A percentile compares a stretch with the other conserved stretches of the same genome.
phyloP scores from a whole-genome alignment of 78 protist species.

The Dictyostelium capitatum region DNA sequence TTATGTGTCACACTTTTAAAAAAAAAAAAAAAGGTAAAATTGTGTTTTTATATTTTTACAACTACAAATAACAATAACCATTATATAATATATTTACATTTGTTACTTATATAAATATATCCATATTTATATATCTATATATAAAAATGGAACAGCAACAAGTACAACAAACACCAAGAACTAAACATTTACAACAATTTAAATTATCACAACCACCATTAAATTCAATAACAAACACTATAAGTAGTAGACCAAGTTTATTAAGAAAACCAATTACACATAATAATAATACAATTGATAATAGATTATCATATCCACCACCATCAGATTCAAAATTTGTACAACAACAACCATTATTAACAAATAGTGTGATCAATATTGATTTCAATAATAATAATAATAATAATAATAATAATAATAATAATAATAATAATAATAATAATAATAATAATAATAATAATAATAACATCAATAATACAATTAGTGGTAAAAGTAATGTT shows the following conservation, averaged over 20 bases:
- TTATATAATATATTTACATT: too few relatives aligned
- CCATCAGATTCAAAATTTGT: constrained; percentile 6
- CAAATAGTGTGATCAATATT: background rate
- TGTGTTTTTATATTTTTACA: too few relatives aligned
- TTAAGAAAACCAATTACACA: background rate
- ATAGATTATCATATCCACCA: constrained; percentile 12
- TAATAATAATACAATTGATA: background rate
- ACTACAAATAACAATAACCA: too few relatives aligned
- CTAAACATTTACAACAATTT: background rate
- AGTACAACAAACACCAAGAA: background rate
- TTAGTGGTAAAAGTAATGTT: background rate
- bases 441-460: background rate
- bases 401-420: background rate
- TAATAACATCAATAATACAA: background rate
- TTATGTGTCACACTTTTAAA: background rate
- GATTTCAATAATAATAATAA: background rate
- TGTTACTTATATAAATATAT: too few relatives aligned
- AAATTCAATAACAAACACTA: background rate
- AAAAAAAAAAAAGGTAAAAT: background rate
- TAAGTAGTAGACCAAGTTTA: constrained; percentile 21
- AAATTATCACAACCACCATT: background rate
- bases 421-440: background rate
- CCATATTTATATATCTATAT: too few relatives aligned
- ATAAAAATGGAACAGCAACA: background rate
- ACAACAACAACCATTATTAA: constrained; percentile 20